Evolutionary conservation across 2,329 filamentous ascomycete species (phyloP).

Genomic region (Fonsecaea pedrosoi): DNA sequence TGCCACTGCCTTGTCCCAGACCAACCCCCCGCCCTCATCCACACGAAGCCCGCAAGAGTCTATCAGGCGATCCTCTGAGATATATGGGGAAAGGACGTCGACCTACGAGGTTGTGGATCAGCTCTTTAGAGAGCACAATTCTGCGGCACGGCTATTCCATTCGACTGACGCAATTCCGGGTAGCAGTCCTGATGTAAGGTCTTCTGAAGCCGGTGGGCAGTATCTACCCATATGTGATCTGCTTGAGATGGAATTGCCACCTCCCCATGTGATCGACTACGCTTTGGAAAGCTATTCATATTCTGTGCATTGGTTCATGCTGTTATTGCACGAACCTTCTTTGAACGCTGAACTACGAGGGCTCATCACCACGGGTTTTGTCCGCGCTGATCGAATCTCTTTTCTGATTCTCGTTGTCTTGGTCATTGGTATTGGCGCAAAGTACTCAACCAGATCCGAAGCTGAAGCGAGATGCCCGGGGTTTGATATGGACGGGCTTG

Average conservation of each 20-base stretch:
- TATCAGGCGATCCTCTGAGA: slow-evolving; percentile 15
- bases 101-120: slow-evolving; percentile 34
- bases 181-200: slow-evolving; percentile 28
- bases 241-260: slow-evolving; percentile 44
- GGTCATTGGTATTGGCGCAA: slow-evolving; percentile 49
- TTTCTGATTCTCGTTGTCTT: slow-evolving; percentile 49
- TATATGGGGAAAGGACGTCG: slow-evolving; percentile 30
- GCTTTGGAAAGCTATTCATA: slow-evolving; percentile 52
- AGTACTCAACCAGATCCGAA: slow-evolving; percentile 45
- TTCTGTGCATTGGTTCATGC: slow-evolving; percentile 55
- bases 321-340: slow-evolving; percentile 52
- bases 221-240: slow-evolving; percentile 37
- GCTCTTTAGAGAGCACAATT: slow-evolving; percentile 32
- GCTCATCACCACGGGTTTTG: slow-evolving; percentile 46
- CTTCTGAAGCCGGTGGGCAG: slow-evolving; percentile 16
- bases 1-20: neutral
- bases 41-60: slow-evolving; percentile 14
- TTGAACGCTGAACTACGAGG: slow-evolving; percentile 46
- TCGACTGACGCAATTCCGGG: slow-evolving; percentile 30
- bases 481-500: slow-evolving; percentile 32
- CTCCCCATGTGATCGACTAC: slow-evolving; percentile 41
- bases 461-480: slow-evolving; percentile 30
- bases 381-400: slow-evolving; percentile 45
- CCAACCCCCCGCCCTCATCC: neutral
- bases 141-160: slow-evolving; percentile 18